Evolutionary conservation across 140 eudicot genomes (phyloP), one percentile per base, ranked within the genome.

Genomic region (Cichorium intybus): DNA sequence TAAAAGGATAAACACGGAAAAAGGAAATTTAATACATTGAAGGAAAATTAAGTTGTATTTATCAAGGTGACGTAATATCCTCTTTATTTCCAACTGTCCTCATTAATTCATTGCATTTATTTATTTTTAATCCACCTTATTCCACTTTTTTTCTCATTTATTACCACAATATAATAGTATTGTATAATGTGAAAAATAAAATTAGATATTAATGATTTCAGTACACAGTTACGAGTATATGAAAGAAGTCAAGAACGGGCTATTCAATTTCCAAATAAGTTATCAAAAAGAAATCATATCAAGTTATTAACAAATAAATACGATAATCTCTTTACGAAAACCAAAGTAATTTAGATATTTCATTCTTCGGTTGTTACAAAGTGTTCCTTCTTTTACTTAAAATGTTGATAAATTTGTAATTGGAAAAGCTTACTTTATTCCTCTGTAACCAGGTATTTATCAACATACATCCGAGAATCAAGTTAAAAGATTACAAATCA

Each of bases 51-150:
- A 78, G 68, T 71, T 71, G 86, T 84, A 81, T 74, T 74, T 80
- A 80, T 84, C 80, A 69, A 60, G 48, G 80, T 69, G 84, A 80
- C 73, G 86, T 64, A 62, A 77, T 70, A 77, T 73, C 46, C 64
- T 77, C 81, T 67, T 63, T 67, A 81, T 75, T 80, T 80, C 76
- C 92, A 84, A 77, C 87, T 43, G 91, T 59, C 78, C 75, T 68
- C 81, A 68, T 80, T 56, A 75, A 81, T 67, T 76, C 69, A 11
- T 64, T 64, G 81, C 86, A 70, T 80, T 77, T 65, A 65, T 72
- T 69, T 74, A 78, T 37, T 66, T 80, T 70, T 76, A 79, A 59
- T 26, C 15, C 20, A 68, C 33, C 50, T 31, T 73, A 73, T 65
- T 65, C 79, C 59, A 56, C 15, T 22, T 39, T 31, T 26, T 46